Evolutionary conservation across 1,284 basidiomycete genomes (phyloP), one percentile per base, ranked within the genome.

Genomic region (Sutorius eximius): DNA sequence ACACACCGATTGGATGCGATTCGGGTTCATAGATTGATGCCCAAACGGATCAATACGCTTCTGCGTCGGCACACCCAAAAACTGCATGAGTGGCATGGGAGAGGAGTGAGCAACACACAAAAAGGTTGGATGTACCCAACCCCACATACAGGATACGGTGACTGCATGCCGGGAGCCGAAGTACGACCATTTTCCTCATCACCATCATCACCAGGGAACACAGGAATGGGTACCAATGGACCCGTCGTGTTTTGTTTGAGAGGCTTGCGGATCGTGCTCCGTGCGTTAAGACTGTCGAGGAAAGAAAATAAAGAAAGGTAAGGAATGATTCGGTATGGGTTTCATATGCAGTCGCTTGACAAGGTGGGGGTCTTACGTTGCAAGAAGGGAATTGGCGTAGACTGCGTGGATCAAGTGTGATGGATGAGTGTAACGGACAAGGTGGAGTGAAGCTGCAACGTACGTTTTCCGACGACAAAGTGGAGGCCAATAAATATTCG

Each of bases 381-480:
- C 63, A 24, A 66, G 52, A 13, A 66, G 42, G 20, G 61, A 66
- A 24, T 68, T 69, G 45, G 64, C 65, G 6, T 66, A 62, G 16
- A 66, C 64, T 69, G 20, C 1, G 16, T 13, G 29, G 16, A 8
- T 42, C 15, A 22, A 15, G 22, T 27, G 5, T 3, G 3, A 2
- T 40, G 27, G 7, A n/a, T 45, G 40, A 38, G 15, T 12, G 29
- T 2, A 4, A 6, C 12, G 8, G 3, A 10, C 8, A 12, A 38
- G 3, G 16, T 12, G 5, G 9, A 27, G 18, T 13, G 10, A 9
- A 22, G 18, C 9, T 12, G 0, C 41, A 20, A 52, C 73, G 37
- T 59, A 80, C 79, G 63, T 67, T 81, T 81, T 45, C 68, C 74
- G 49, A 81, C 76, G 15, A 75, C 66, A 58, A 81, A 80, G 58